Base-by-base conservation (phyloP, 345 rosid genomes). In the Lumnitzera littorea region DNA sequence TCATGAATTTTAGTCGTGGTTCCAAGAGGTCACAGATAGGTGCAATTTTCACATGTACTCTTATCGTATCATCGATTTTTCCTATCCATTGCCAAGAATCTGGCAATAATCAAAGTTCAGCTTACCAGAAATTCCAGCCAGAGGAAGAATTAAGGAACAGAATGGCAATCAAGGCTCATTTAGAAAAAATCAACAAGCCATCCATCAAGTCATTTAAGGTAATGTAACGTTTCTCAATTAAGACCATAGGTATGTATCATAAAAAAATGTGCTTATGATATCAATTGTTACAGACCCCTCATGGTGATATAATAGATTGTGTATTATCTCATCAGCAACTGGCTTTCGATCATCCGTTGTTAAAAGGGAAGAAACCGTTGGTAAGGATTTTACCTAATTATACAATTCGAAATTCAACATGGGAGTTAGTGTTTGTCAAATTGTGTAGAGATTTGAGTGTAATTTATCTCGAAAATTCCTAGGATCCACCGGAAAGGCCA, bases 251-350 rank as follows among this genome's bases (percentile, higher is more conserved):
- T 20, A 51, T 36, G 14, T 9, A 7, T 36, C 43, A 4, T 36
- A 36, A 36, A 7, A 29, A 36, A 1, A 36, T 36, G 43, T 36
- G 43, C 43, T 36, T 36, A 36, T 51, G 48, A 24, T 56, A 1
- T 36, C 11, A 36, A 36, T 36, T 1, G 55, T 58, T 70, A 55
- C 88, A 95, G 99, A 95, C 92, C 65, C 82, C 91, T 29, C 89
- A 86, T 65, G 96, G 97, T 54, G 99, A 95, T 79, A 48, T 65
- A 14, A 80, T 95, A 74, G 99, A 86, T 56, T 95, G 99, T 68
- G 88, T 95, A 31, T 51, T 72, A 51, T 63, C 85, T 67, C 92
- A 91, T 74, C 79, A 76, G 13, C 99, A 95, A 62, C 95, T 84
- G 10, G 99, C 97, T 61, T 95, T 91, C 11, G 99, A 95, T 77